These are phyloP conservation scores for Curvularia verruculosa DNA, from an alignment of 2,329 filamentous ascomycete species.

Conservation along the genomic window DNA sequence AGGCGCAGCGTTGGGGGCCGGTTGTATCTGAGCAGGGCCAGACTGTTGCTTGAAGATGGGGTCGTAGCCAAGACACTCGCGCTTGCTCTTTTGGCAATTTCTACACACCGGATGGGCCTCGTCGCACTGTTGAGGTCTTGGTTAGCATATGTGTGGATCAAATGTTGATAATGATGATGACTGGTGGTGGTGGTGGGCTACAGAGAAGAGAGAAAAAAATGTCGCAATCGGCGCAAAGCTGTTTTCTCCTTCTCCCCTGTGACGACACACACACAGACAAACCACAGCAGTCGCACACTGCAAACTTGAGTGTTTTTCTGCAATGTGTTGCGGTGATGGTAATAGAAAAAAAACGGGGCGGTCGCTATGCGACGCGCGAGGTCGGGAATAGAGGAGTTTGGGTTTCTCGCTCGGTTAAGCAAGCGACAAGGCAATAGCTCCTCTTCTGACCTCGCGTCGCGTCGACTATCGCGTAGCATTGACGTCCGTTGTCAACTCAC, in stretches of 20 bases:
- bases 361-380: slow-evolving; percentile 8
- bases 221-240: not conserved
- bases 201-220: slow-evolving; percentile 3
- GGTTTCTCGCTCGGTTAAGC: slow-evolving; percentile 47
- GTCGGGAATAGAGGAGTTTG: slow-evolving; percentile 30
- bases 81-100: slow-evolving; percentile 87
- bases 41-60: slow-evolving; percentile 80
- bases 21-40: slow-evolving; percentile 74
- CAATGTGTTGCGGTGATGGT: not conserved
- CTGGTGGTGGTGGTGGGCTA: not conserved
- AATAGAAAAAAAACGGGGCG: not conserved
- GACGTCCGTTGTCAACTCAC: slow-evolving; percentile 52
- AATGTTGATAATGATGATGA: slow-evolving; percentile 12
- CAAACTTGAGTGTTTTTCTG: not conserved
- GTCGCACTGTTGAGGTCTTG: slow-evolving; percentile 73
- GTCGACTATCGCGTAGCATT: slow-evolving; percentile 35
- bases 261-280: not conserved
- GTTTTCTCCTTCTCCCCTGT: not conserved
- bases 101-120: slow-evolving; percentile 91
- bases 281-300: not conserved
- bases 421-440: slow-evolving; percentile 24
- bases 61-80: slow-evolving; percentile 85
- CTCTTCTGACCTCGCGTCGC: slow-evolving; percentile 34
- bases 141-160: slow-evolving; percentile 34
- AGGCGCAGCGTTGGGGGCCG: slow-evolving; percentile 62